phyloP scores from a whole-genome alignment of 2,329 filamentous ascomycete genomes.

The Orbilia ellipsospora region DNA sequence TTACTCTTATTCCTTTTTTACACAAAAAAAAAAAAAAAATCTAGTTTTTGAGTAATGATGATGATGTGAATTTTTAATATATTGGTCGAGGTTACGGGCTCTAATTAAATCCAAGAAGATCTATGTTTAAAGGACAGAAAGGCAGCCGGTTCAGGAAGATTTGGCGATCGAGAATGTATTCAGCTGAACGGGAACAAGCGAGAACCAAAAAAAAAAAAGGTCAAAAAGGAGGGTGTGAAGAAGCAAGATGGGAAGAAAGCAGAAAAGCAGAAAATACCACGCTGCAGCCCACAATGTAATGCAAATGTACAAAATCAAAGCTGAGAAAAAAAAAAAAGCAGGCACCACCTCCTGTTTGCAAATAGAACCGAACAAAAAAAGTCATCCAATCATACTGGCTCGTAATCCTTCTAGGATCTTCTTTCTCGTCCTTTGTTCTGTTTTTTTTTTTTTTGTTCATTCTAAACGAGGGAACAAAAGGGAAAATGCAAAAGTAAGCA shows the following conservation, averaged over 20 bases:
- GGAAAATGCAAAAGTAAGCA: constrained; percentile 24
- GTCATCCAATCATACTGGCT: constrained; percentile 36
- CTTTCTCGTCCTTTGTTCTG: constrained; percentile 19
- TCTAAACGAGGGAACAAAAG: constrained; percentile 23
- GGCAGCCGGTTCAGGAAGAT: constrained; percentile 27
- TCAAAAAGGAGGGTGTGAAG: constrained; percentile 31
- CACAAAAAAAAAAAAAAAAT: too few relatives aligned
- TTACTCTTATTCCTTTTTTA: background rate
- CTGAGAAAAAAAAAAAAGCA: constrained; percentile 38
- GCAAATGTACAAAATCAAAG: constrained; percentile 40
- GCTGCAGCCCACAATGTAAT: constrained; percentile 29
- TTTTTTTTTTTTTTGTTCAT: constrained; percentile 29
- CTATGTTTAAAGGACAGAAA: constrained; percentile 15
- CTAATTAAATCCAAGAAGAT: background rate
- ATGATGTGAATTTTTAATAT: background rate
- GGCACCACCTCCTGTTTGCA: constrained; percentile 47
- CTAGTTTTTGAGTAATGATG: too few relatives aligned
- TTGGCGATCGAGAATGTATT: constrained; percentile 48
- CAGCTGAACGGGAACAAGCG: constrained; percentile 55
- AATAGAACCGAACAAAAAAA: constrained; percentile 30
- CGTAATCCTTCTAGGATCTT: background rate
- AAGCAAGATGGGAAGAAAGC: constrained; percentile 16
- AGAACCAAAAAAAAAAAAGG: constrained; percentile 35
- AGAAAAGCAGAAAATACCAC: constrained; percentile 16
- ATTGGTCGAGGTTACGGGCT: background rate